These are phyloP conservation scores for Telopea speciosissima DNA, from an alignment of 177 flowering plant species.

Conservation along the genomic window DNA sequence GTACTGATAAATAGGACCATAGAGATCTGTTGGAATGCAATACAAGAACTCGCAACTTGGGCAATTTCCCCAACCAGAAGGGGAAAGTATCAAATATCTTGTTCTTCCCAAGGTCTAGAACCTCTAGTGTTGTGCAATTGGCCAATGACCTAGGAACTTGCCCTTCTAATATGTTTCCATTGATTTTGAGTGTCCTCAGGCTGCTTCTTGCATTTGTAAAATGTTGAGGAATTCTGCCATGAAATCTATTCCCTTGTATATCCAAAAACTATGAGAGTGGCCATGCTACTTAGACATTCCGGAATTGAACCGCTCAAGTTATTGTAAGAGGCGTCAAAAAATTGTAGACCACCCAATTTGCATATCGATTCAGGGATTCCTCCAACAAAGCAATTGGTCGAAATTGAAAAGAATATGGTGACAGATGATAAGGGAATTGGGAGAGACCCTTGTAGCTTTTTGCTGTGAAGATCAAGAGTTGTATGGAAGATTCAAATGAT, in stretches of 20 bases:
- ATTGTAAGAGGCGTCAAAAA: too few relatives aligned
- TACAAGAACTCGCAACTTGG: background rate
- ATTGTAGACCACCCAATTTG: too few relatives aligned
- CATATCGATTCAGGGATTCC: background rate
- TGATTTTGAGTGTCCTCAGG: background rate
- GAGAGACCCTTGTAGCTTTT: too few relatives aligned
- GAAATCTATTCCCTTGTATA: too few relatives aligned
- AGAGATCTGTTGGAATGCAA: background rate
- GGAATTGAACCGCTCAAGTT: too few relatives aligned
- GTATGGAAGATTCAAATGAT: background rate
- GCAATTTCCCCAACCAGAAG: background rate
- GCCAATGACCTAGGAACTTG: background rate
- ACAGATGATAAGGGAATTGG: too few relatives aligned
- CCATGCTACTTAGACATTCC: background rate
- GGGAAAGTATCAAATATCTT: too few relatives aligned
- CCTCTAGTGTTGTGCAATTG: background rate
- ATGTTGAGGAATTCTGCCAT: too few relatives aligned
- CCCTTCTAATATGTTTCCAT: background rate
- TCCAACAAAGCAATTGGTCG: too few relatives aligned
- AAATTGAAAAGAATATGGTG: too few relatives aligned
- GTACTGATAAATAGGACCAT: background rate
- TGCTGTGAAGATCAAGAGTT: background rate
- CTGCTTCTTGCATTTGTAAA: too few relatives aligned
- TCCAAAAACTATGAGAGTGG: background rate
- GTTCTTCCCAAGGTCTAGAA: too few relatives aligned